Evolutionary conservation across 306 rosid genomes (phyloP).

Genomic region (Lupinus albus): DNA sequence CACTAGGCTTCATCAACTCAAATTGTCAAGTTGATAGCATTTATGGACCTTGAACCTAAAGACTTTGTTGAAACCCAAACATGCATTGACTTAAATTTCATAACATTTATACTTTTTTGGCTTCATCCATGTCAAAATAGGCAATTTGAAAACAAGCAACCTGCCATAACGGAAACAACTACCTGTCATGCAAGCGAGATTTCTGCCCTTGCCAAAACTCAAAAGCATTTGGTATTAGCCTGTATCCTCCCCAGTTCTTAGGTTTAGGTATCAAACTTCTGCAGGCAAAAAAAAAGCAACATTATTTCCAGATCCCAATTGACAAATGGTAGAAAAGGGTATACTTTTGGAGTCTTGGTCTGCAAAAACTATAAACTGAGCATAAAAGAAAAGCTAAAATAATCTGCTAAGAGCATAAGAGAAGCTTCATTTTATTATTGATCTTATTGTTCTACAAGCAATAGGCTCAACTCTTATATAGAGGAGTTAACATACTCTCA

Average conservation of each 20-base stretch:
- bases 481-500: too few species aligned
- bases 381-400: too few species aligned
- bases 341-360: too few species aligned
- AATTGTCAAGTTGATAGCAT: constrained; percentile 28
- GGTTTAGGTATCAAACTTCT: constrained; percentile 90
- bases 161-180: constrained; percentile 65
- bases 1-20: background rate
- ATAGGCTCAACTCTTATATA: too few species aligned
- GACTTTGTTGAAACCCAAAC: constrained; percentile 15
- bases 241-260: constrained; percentile 93
- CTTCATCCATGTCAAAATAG: constrained; percentile 30
- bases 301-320: constrained; percentile 38
- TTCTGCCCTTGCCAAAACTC: constrained; percentile 98
- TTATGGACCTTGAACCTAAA: constrained; percentile 23
- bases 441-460: too few species aligned
- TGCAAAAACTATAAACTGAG: too few species aligned
- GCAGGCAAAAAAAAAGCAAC: constrained; percentile 44
- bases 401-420: too few species aligned
- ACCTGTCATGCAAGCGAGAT: constrained; percentile 99
- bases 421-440: too few species aligned
- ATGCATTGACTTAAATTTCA: background rate
- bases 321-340: constrained; percentile 35
- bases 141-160: constrained; percentile 43
- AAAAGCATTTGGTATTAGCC: constrained; percentile 75
- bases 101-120: background rate